A percentile compares a stretch with the other conserved stretches of the same genome.
phyloP scores from a whole-genome alignment of 768 basidiomycete species.

The Podaxis sp. region DNA sequence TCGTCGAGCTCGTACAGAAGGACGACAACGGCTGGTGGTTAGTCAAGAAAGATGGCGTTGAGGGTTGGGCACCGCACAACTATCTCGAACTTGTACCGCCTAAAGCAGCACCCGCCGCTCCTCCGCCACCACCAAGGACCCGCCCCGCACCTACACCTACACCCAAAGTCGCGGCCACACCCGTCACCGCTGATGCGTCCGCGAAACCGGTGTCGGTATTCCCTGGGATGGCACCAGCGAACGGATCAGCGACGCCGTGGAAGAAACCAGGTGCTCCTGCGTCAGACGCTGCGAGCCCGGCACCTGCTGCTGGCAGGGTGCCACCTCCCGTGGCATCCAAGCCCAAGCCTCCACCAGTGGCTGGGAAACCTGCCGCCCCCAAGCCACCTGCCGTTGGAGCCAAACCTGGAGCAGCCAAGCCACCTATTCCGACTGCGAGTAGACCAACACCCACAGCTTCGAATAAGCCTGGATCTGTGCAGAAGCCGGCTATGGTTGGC shows the following conservation, averaged over 20 bases:
- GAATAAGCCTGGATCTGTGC: conserved; percentile 38
- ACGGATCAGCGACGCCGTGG: conserved; percentile 75
- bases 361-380: conserved; percentile 45
- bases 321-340: conserved; percentile 65
- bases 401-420: conserved; percentile 47
- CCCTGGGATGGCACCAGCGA: conserved; percentile 67
- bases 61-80: conserved; percentile 96
- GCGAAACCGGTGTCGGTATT: conserved; percentile 83
- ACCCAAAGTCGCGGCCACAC: conserved; percentile 37
- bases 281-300: conserved; percentile 41
- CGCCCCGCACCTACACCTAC: conserved; percentile 42
- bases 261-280: conserved; percentile 51
- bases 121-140: conserved; percentile 69
- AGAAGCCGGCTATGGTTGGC: conserved; percentile 42
- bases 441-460: conserved; percentile 44
- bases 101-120: conserved; percentile 59
- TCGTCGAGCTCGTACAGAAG: conserved; percentile 90
- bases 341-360: conserved; percentile 64
- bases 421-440: conserved; percentile 59
- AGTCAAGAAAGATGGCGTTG: conserved; percentile 75
- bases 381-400: conserved; percentile 48
- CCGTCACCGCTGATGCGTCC: conserved; percentile 55
- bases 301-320: conserved; percentile 40
- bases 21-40: conserved; percentile 99
- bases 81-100: conserved; percentile 83